Conservation (phyloP, 345 rosid species). For the Arabidopsis arenosa region DNA sequence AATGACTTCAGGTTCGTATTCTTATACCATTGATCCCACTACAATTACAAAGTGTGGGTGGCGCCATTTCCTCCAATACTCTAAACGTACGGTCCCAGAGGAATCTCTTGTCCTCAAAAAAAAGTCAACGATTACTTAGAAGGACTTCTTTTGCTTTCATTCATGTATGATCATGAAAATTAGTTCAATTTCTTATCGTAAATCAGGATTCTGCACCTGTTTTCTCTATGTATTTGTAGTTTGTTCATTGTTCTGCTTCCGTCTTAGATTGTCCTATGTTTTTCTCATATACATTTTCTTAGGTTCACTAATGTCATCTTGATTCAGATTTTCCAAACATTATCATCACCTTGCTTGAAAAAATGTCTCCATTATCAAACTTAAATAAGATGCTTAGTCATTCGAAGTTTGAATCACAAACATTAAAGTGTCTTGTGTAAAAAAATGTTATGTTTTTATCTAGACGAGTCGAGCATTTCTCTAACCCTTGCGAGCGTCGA, state of each 20-base stretch:
- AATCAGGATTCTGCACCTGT: not conserved
- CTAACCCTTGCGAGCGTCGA: too few relatives aligned
- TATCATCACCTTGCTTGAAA: not conserved
- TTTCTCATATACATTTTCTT: not conserved
- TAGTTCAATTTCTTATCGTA: not conserved
- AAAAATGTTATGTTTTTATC: not conserved
- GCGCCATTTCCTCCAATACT: not conserved
- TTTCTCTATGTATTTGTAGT: not conserved
- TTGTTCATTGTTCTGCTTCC: not conserved
- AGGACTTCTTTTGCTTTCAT: not conserved
- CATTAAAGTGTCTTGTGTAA: not conserved
- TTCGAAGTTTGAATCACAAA: not conserved
- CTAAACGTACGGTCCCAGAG: not conserved
- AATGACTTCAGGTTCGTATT: not conserved
- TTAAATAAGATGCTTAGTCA: not conserved
- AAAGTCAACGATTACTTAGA: not conserved
- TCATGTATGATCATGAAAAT: not conserved
- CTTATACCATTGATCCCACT: not conserved
- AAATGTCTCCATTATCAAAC: not conserved
- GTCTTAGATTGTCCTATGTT: not conserved
- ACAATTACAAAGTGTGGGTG: conserved; percentile 10
- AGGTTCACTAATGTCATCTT: not conserved
- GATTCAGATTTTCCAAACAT: not conserved
- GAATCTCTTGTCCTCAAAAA: not conserved
- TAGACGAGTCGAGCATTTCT: not conserved